Base-by-base conservation (phyloP, 139 green algal species). In the Micractinium sp. region DNA sequence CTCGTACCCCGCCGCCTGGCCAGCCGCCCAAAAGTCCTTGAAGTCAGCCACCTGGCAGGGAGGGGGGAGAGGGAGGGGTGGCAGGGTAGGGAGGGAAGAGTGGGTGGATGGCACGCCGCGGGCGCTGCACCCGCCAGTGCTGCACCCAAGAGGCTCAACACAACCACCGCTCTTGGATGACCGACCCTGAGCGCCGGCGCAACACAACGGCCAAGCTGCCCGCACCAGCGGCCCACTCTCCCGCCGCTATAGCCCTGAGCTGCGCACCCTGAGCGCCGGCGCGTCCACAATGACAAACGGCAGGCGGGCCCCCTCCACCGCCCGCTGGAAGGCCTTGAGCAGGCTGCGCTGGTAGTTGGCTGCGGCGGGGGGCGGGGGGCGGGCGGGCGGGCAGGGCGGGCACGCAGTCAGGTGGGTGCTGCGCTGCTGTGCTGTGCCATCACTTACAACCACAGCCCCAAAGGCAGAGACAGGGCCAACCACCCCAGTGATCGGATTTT, bases 231-330 rank as follows among this genome's bases (percentile, higher is more conserved):
- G 29, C 31, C 33, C 74, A 53, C 35, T 12, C 4, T 31, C 5
- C 33, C 29, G 74, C 35, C 33, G 18, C 74, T n/a, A n/a, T n/a
- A n/a, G n/a, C 35, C 16, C 35, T 19, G 7, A 12, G 20, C 39
- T n/a, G 35, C 83, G 18, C 38, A 60, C 83, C 83, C 80, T 66
- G 27, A 95, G 53, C 63, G 95, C 90, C 7, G 93, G 93, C 12
- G 95, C 94, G 81, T 97, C 95, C 67, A 97, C 92, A 27, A 98
- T 91, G 67, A 98, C 90, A 71, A 98, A 93, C 16, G n/a, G 31
- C 90, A 94, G 95, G 73, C 94, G 93, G 0, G 82, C 91, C 85
- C 97, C 96, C 36, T 96, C 95, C 20, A 94, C 90, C 0, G 95
- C 95, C 5, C 92, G 90, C 33, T 80, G 63, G 81, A 94, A 95